phyloP scores from a whole-genome alignment of 1,139 yeast genomes.

The Protomyces pachydermus region DNA sequence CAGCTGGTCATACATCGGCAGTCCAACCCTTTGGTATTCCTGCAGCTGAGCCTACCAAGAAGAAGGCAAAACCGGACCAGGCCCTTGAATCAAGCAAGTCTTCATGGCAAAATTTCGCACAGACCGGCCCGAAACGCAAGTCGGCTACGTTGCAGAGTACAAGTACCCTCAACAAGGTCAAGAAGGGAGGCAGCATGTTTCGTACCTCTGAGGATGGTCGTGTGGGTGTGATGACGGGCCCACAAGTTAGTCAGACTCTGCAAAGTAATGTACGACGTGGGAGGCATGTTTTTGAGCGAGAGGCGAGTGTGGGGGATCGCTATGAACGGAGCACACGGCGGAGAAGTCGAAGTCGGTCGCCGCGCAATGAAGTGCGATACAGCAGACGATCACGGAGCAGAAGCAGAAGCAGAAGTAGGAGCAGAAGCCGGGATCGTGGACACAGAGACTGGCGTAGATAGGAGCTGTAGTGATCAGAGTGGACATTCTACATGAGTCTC shows the following conservation, averaged over 20 bases:
- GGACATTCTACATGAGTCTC: neutral
- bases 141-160: conserved; percentile 40
- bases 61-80: conserved; percentile 1
- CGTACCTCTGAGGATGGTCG: conserved; percentile 36
- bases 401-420: neutral
- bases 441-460: neutral
- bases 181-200: conserved; percentile 37
- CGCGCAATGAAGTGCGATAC: neutral
- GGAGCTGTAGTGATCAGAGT: neutral
- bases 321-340: neutral
- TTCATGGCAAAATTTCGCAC: conserved; percentile 9
- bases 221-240: conserved; percentile 37
- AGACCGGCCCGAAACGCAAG: conserved; percentile 32
- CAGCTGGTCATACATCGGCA: conserved; percentile 2
- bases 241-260: conserved; percentile 32
- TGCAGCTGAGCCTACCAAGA: conserved; percentile 6
- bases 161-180: conserved; percentile 37
- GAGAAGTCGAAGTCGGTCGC: neutral
- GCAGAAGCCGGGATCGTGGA: neutral
- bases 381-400: neutral
- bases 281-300: conserved; percentile 16
- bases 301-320: neutral
- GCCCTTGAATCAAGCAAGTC: conserved; percentile 12
- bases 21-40: neutral
- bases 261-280: neutral